These are phyloP conservation scores for Hortaea sp. DNA, from an alignment of 2,329 filamentous ascomycete species.

Conservation along the genomic window DNA sequence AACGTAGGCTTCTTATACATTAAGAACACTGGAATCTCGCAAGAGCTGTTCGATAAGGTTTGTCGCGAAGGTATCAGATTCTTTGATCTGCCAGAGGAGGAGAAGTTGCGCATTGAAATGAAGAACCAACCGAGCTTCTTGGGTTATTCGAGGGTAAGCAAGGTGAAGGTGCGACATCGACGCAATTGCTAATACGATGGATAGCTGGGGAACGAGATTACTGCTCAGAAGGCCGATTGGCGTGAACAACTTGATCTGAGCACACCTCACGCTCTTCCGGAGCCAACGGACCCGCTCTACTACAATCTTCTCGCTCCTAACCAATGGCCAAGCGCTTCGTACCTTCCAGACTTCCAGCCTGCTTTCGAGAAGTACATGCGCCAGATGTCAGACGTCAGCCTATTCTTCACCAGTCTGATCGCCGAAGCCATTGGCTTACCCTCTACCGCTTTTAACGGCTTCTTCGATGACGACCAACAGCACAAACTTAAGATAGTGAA, in stretches of 20 bases:
- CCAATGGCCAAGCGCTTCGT: constrained; percentile 62
- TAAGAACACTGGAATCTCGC: constrained; percentile 64
- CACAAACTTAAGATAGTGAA: constrained; percentile 86
- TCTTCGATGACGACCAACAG: constrained; percentile 63
- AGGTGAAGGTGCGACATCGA: background rate
- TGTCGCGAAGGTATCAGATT: constrained; percentile 60
- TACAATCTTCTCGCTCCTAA: constrained; percentile 66
- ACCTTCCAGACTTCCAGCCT: constrained; percentile 57
- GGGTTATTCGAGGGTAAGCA: constrained; percentile 34
- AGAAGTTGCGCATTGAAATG: constrained; percentile 56
- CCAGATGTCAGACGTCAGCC: constrained; percentile 62
- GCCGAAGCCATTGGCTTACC: constrained; percentile 73
- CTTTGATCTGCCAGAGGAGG: constrained; percentile 64
- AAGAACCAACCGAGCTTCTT: constrained; percentile 35
- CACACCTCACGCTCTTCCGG: constrained; percentile 61
- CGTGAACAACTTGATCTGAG: constrained; percentile 81
- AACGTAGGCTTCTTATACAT: constrained; percentile 86
- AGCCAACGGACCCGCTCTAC: constrained; percentile 54
- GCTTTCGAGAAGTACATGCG: constrained; percentile 66
- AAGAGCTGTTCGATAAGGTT: constrained; percentile 54
- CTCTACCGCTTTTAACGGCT: constrained; percentile 59
- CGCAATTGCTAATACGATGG: no score
- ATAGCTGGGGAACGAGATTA: constrained; percentile 50
- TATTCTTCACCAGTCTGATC: constrained; percentile 67
- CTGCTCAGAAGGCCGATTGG: constrained; percentile 65